Conservation (phyloP, 768 basidiomycete species). For the Mycena chlorophos region DNA sequence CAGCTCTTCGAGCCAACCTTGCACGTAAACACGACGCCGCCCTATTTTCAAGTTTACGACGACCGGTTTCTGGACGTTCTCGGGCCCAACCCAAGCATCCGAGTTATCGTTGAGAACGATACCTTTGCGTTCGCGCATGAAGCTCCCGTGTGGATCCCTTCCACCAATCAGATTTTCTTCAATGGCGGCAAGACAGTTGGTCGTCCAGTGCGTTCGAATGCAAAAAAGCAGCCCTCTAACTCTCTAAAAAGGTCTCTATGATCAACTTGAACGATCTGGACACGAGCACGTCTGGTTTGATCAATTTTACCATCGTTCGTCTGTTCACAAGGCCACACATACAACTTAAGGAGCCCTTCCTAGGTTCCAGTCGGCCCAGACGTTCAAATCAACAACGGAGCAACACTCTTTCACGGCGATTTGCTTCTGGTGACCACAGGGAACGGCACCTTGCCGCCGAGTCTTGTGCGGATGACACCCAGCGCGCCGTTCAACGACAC, state of each 20-base stretch:
- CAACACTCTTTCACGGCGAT: conserved; percentile 46
- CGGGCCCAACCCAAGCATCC: conserved; percentile 45
- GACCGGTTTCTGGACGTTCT: conserved; percentile 45
- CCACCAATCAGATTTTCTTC: conserved; percentile 55
- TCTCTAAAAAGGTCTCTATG: conserved; percentile 43
- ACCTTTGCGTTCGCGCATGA: conserved; percentile 58
- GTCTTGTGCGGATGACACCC: conserved; percentile 37
- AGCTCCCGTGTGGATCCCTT: conserved; percentile 51
- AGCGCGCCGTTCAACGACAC: conserved; percentile 40
- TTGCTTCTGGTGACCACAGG: conserved; percentile 53
- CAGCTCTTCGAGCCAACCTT: conserved; percentile 48
- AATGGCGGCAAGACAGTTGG: conserved; percentile 48
- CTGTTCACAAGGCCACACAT: background rate
- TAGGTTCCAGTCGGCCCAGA: conserved; percentile 22
- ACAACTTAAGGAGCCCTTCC: conserved; percentile 9
- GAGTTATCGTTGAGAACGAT: conserved; percentile 43
- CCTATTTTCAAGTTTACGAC: conserved; percentile 56
- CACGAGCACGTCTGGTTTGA: conserved; percentile 12
- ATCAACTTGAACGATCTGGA: conserved; percentile 23
- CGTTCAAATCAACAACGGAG: conserved; percentile 48
- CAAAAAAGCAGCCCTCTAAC: conserved; percentile 46
- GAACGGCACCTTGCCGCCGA: conserved; percentile 41
- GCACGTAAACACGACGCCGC: conserved; percentile 40
- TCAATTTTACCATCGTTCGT: conserved; percentile 16
- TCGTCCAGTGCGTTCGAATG: conserved; percentile 42